Evolutionary conservation across 2,329 filamentous ascomycete species (phyloP), one percentile per base, ranked within the genome.

Genomic region (Cladophialophora carrionii): DNA sequence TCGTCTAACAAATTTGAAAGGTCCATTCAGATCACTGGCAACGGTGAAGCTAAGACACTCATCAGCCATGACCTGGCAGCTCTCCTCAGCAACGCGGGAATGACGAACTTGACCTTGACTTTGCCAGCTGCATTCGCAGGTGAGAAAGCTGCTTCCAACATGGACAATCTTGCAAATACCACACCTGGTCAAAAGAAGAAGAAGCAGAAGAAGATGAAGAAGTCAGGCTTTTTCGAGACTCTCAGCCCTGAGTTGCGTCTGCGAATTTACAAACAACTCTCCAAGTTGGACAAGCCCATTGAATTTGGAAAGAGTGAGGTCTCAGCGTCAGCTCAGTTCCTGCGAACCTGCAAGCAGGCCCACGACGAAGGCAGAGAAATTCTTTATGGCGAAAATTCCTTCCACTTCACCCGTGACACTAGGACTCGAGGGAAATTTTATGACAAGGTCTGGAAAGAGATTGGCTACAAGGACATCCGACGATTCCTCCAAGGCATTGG

Each of bases 301-400:
- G 72, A 75, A 62, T 79, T 83, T 53, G 69, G 68, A 14, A 56
- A 69, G 6, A 62, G 67, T 20, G 76, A 77, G 61, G 78, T 83
- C 63, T 66, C 71, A 46, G 76, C 75, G 32, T 81, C 80, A 12
- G 73, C 78, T 2, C 78, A 79, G 4, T 76, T 84, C 37, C 75
- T 84, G 31, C 74, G 79, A 31, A 81, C 79, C 3, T 83, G 80
- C 72, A 77, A 74, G 49, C 73, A 79, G 41, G 75, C 84, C 24
- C 73, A 77, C 56, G 71, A 77, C 34, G 82, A 84, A 74, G 82
- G 75, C 24, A 76, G 79, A 49, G 78, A 74, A 32, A 76, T 84
- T 43, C 74, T 84, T 0, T 84, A 84, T 66, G 76, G 79, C n/a
- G 78, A 82, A 67, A 83, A 84, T 68, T 74, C 72, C 2, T 84